phyloP scores from a whole-genome alignment of 2,329 filamentous ascomycete genomes.

The Neurospora sp. region DNA sequence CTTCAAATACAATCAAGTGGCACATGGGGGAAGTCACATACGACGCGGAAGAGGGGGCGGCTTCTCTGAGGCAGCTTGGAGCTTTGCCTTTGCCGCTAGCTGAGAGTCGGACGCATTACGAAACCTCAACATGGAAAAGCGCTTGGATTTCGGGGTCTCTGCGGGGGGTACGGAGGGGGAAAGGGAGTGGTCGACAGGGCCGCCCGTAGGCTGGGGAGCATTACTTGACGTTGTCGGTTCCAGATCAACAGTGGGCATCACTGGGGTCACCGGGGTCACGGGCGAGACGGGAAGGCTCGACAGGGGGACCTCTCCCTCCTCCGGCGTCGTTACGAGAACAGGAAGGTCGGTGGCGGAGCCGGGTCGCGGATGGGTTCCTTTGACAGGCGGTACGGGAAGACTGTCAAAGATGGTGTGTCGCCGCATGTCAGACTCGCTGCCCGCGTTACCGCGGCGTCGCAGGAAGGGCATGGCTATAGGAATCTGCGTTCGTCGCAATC shows the following conservation, averaged over 20 bases:
- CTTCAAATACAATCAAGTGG: constrained; percentile 6
- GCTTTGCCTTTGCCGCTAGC: constrained; percentile 64
- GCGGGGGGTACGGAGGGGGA: constrained; percentile 41
- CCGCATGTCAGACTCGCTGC: constrained; percentile 49
- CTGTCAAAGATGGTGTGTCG: constrained; percentile 35
- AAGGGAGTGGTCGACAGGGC: constrained; percentile 27
- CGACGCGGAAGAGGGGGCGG: constrained; percentile 48
- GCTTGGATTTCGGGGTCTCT: constrained; percentile 45
- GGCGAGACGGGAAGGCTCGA: constrained; percentile 21
- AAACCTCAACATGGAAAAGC: constrained; percentile 67
- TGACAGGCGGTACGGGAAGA: constrained; percentile 13
- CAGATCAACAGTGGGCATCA: constrained; percentile 9
- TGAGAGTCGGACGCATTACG: constrained; percentile 92
- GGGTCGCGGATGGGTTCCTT: constrained; percentile 16
- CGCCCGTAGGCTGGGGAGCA: constrained; percentile 14
- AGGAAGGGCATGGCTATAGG: constrained; percentile 45
- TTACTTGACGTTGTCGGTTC: constrained; percentile 9
- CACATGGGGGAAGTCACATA: constrained; percentile 27
- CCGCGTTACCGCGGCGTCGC: constrained; percentile 50
- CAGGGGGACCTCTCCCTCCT: constrained; percentile 13
- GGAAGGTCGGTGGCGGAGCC: constrained; percentile 18
- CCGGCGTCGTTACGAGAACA: constrained; percentile 11
- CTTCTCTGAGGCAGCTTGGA: constrained; percentile 46
- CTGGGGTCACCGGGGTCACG: constrained; percentile 18
- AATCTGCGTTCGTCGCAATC: constrained; percentile 17